Evolutionary conservation across 1,284 basidiomycete genomes (phyloP).

Genomic region (Apiotrichum porosum): DNA sequence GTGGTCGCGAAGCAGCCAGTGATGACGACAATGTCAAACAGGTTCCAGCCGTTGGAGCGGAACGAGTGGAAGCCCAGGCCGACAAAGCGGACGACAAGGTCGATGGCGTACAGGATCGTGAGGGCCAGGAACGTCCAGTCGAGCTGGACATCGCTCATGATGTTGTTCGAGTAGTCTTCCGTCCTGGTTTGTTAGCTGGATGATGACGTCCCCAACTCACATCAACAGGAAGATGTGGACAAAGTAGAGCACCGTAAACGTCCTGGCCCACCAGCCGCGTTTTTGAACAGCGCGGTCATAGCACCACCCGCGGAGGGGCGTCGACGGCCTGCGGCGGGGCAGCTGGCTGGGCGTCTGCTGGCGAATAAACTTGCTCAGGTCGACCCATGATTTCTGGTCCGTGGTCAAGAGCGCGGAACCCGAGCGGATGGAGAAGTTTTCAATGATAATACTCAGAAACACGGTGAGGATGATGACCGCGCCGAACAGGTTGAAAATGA

Average conservation of each 20-base stretch:
- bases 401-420: conserved; percentile 78
- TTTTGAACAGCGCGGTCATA: conserved; percentile 85
- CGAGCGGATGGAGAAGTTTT: conserved; percentile 82
- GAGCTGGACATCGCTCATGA: conserved; percentile 59
- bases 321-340: conserved; percentile 29
- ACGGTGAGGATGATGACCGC: conserved; percentile 84
- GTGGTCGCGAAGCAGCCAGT: conserved; percentile 80
- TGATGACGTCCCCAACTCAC: conserved; percentile 52
- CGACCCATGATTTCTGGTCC: conserved; percentile 93
- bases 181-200: conserved; percentile 56
- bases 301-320: conserved; percentile 71
- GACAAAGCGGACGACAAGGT: conserved; percentile 70
- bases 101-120: conserved; percentile 69
- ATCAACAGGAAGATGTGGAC: conserved; percentile 81
- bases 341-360: conserved; percentile 76
- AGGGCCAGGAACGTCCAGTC: conserved; percentile 74
- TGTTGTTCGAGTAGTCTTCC: conserved; percentile 64
- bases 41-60: conserved; percentile 82
- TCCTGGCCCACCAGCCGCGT: conserved; percentile 87
- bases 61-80: conserved; percentile 84
- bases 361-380: conserved; percentile 80
- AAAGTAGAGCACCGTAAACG: conserved; percentile 76
- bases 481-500: conserved; percentile 89
- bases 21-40: conserved; percentile 83
- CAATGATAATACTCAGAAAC: conserved; percentile 89